Evolutionary conservation across 371 early-diverging fungal species (phyloP).

Genomic region (Quaeritorhiza haematococci): DNA sequence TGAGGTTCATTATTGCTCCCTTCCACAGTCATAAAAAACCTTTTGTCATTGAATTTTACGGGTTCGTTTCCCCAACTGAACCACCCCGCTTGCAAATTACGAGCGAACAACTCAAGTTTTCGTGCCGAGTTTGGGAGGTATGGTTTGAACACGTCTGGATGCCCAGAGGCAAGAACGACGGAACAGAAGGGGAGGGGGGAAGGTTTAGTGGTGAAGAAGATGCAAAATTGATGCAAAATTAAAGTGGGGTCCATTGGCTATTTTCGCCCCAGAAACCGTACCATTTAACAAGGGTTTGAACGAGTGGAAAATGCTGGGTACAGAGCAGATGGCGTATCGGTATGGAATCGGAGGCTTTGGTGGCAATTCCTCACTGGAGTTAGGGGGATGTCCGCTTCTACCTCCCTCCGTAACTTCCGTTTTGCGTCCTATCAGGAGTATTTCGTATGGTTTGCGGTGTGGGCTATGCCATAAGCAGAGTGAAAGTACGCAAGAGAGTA

Average conservation of each 20-base stretch:
- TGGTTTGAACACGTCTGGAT: slow-evolving; percentile 4
- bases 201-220: too few relatives aligned
- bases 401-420: neutral
- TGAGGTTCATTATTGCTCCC: too few relatives aligned
- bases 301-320: slow-evolving; percentile 60
- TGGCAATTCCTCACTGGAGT: too few relatives aligned
- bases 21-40: too few relatives aligned
- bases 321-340: slow-evolving; percentile 42
- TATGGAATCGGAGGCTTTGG: neutral
- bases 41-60: too few relatives aligned
- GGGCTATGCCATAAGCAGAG: slow-evolving; percentile 23
- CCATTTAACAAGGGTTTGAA: slow-evolving; percentile 61
- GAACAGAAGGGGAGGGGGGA: neutral
- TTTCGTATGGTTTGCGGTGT: slow-evolving; percentile 68
- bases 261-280: slow-evolving; percentile 16
- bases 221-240: neutral
- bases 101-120: slow-evolving; percentile 68
- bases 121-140: slow-evolving; percentile 21
- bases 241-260: neutral
- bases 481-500: neutral
- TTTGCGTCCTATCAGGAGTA: slow-evolving; percentile 51
- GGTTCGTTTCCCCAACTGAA: slow-evolving; percentile 78
- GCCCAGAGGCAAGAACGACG: too few relatives aligned
- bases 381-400: neutral
- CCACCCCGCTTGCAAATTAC: slow-evolving; percentile 59